Conservation (phyloP, 78 protist genomes). For the Polysphondylium violaceum region DNA sequence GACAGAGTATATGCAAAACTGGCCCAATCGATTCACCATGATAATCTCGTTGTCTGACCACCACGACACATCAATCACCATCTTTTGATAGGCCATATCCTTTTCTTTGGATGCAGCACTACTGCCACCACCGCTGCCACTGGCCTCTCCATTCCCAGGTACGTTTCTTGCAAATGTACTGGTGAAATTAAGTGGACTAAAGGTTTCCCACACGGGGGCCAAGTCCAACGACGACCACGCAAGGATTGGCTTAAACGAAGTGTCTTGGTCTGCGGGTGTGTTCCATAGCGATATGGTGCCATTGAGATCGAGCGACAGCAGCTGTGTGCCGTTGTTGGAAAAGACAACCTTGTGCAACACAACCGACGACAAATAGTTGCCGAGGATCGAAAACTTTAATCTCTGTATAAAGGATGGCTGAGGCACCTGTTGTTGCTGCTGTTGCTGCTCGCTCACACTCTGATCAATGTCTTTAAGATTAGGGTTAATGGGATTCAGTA, state of each 20-base stretch:
- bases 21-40: slow-evolving; percentile 30
- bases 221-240: slow-evolving; percentile 22
- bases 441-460: not conserved
- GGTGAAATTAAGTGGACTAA: not conserved
- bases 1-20: slow-evolving; percentile 62
- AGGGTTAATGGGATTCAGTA: slow-evolving; percentile 13
- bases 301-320: slow-evolving; percentile 52
- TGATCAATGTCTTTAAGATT: too few relatives aligned
- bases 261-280: not conserved
- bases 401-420: slow-evolving; percentile 7
- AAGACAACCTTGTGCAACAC: slow-evolving; percentile 44
- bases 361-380: slow-evolving; percentile 24
- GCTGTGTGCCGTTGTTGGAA: slow-evolving; percentile 48
- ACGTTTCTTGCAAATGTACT: not conserved
- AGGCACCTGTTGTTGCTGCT: not conserved
- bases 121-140: too few relatives aligned
- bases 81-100: not conserved
- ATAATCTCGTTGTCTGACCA: slow-evolving; percentile 72
- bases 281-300: slow-evolving; percentile 56
- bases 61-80: slow-evolving; percentile 61
- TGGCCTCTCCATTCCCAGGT: not conserved
- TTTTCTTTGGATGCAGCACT: not conserved
- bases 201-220: slow-evolving; percentile 6
- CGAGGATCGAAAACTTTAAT: slow-evolving; percentile 16
- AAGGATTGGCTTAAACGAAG: slow-evolving; percentile 6